Percentiles rank a stretch among this genome's conserved stretches.
phyloP scores from a whole-genome alignment of 208 protist genomes.

The Wallacemonas sp. region DNA sequence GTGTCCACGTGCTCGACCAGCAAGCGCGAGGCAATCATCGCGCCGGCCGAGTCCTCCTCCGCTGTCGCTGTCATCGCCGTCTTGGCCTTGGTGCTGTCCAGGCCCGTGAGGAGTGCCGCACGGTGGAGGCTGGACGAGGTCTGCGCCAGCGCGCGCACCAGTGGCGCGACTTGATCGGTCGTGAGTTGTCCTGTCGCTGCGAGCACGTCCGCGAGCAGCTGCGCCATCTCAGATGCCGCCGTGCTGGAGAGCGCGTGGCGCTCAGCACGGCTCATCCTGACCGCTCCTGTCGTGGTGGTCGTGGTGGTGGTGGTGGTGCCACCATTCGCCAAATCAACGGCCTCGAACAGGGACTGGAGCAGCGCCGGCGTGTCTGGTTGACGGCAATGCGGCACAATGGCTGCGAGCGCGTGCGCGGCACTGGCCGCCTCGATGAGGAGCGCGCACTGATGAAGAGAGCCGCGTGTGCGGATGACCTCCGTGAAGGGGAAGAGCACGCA shows the following conservation, averaged over 20 bases:
- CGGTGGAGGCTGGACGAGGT: constrained; percentile 35
- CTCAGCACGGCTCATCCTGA: background rate
- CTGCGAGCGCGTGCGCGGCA: constrained; percentile 46
- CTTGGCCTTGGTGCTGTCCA: background rate
- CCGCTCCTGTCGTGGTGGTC: background rate
- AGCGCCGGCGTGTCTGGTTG: constrained; percentile 15
- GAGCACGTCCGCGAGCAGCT: constrained; percentile 56
- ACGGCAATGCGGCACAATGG: constrained; percentile 54
- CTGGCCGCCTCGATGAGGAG: constrained; percentile 58
- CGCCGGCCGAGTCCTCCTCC: constrained; percentile 19
- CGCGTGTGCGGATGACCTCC: constrained; percentile 19
- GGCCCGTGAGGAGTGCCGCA: background rate
- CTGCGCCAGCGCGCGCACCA: constrained; percentile 47
- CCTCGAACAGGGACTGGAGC: constrained; percentile 42
- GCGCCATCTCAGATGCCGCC: constrained; percentile 59
- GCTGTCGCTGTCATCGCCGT: background rate
- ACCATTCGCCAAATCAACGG: constrained; percentile 29
- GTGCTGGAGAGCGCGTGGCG: constrained; percentile 16
- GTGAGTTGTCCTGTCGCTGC: constrained; percentile 42
- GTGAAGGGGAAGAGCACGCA: constrained; percentile 60
- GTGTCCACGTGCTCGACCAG: constrained; percentile 46
- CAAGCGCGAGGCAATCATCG: constrained; percentile 53
- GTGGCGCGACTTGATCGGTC: constrained; percentile 45
- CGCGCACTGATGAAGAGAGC: constrained; percentile 36
- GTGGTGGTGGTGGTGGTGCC: background rate